Evolutionary conservation across 163 green algal genomes (phyloP), one percentile per base, ranked within the genome.

Genomic region (Trebouxiophyceae sp.): DNA sequence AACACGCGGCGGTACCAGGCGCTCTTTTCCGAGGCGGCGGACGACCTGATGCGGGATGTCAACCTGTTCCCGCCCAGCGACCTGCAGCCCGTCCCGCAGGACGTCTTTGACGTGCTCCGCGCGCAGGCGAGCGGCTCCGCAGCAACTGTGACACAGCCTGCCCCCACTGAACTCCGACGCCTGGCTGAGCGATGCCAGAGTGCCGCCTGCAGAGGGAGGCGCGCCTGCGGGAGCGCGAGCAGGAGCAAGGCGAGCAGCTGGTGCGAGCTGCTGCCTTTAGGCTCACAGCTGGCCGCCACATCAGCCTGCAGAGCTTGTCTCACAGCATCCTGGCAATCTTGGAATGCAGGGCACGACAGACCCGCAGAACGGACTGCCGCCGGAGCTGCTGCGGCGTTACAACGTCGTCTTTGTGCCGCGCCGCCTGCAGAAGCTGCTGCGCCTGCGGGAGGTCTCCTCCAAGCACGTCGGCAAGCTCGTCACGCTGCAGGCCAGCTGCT

Each of bases 61-160:
- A 50, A 12, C 12, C 39, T 50, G 12, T 50, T 50, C 39, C 39
- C 39, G 19, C 89, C 20, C 5, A 55, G 4, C 76, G 89, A 3
- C 82, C 75, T 5, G 65, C 59, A 0, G 46, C 68, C 16, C 29
- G 74, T 29, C 29, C 87, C 8, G 68, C 75, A 31, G 74, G 91
- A 97, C 73, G 79, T 94, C 16, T 97, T 90, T 70, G 93, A 98
- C 67, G 82, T 95, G 4, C 83, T 98, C 28, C 64, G 82, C 16
- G 71, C 83, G 24, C 79, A 92, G 71, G 86, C 66, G 82, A 57
- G 28, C 32, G 5, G 33, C 24, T 39, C 56, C 12, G n/a, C n/a
- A n/a, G n/a, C n/a, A n/a, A n/a, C n/a, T n/a, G n/a, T n/a, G n/a
- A n/a, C n/a, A n/a, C n/a, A n/a, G n/a, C n/a, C n/a, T n/a, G n/a